Base-by-base conservation (phyloP, 306 rosid genomes). In the Hippophae gyantsensis region DNA sequence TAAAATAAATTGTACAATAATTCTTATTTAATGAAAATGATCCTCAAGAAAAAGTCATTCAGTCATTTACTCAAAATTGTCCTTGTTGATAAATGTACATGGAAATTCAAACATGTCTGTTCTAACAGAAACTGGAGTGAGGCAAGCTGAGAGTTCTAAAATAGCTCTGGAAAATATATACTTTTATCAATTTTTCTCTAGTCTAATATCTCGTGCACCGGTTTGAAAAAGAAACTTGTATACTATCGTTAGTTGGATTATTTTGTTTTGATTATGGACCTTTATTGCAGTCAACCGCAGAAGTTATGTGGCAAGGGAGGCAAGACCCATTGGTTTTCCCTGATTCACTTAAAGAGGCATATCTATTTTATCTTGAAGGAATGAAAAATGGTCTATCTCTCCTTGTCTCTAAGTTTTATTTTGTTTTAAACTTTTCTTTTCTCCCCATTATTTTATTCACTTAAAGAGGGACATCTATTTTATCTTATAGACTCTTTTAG, bases 141-240 rank as follows among this genome's bases (percentile, higher is more conserved):
- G 58, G 64, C 89, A 84, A 76, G 92, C 92, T 42, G 82, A 80
- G 69, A 71, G 82, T 59, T 84, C 86, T 71, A 84, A 70, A 68
- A 76, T 67, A 65, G 79, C 92, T 62, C 61, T 87, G 65, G 65
- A 70, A 68, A 76, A 79, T 43, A 67, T 82, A 50, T 53, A 74
- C 65, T 87, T 87, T 56, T 85, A 87, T 56, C 71, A 60, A 63
- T 84, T 89, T 74, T 82, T 79, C 43, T 77, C 95, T 41, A 79
- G 92, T 68, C 89, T 87, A 52, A 87, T 87, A 72, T 82, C 89
- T 68, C 89, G 86, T 41, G 95, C 93, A 52, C 80, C 84, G 92
- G 95, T 84, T 62, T 23, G 58, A 51, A 52, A 43, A 23, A 14
- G 11, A 7, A 42, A 32, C 18, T 18, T 58, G 43, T 27, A 23